Percentiles rank a stretch among this genome's conserved stretches.
phyloP scores from a whole-genome alignment of 805 yeast genomes.

The Tetrapisispora phaffii region DNA sequence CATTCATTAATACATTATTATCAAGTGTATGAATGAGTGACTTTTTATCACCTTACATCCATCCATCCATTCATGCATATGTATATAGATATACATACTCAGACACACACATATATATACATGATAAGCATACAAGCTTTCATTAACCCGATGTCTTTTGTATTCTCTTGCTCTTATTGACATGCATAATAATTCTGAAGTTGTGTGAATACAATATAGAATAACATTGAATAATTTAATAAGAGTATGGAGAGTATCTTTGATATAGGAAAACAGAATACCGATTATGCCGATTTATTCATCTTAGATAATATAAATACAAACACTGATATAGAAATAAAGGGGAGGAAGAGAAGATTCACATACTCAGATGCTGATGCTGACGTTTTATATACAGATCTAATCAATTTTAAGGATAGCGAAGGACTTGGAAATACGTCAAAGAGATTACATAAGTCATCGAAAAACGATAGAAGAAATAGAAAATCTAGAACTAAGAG shows the following conservation, averaged over 20 bases:
- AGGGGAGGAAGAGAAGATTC: constrained; percentile 1
- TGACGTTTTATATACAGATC: neutral
- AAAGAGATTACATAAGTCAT: neutral
- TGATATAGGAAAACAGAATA: constrained; percentile 1
- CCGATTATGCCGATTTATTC: neutral
- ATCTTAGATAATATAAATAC: neutral
- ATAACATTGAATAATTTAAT: too few relatives aligned
- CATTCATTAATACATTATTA: too few relatives aligned
- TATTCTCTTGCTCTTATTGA: too few relatives aligned
- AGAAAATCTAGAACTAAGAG: neutral
- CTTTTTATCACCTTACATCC: neutral
- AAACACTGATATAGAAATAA: neutral
- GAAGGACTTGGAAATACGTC: neutral
- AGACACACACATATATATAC: too few relatives aligned
- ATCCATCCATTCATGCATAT: too few relatives aligned
- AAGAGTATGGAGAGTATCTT: neutral
- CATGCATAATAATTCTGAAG: too few relatives aligned
- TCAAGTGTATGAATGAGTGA: neutral
- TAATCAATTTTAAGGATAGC: neutral
- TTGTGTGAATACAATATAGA: too few relatives aligned
- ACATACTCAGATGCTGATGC: neutral
- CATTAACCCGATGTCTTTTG: too few relatives aligned
- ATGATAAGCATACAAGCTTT: too few relatives aligned
- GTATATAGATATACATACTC: too few relatives aligned
- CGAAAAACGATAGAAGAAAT: neutral